These are phyloP conservation scores for Trebouxia sp. DNA, from an alignment of 139 green algal species.

Conservation along the genomic window DNA sequence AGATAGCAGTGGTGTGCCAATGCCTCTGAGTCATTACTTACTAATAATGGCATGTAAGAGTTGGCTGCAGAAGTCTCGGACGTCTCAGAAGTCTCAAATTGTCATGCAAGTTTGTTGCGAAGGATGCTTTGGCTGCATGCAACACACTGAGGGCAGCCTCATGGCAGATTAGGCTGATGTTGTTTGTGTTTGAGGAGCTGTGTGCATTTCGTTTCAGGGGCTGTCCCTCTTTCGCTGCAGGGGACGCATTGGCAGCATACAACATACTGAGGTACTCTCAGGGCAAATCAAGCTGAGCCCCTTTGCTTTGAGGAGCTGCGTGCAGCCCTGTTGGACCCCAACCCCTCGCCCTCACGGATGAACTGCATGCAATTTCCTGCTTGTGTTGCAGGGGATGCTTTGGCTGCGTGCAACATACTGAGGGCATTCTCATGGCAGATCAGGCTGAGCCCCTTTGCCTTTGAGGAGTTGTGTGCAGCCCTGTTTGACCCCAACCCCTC, in stretches of 20 bases:
- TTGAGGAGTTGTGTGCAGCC: constrained; percentile 51
- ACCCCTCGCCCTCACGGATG: constrained; percentile 44
- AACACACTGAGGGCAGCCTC: constrained; percentile 70
- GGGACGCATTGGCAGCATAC: no score
- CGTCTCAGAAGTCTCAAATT: no score
- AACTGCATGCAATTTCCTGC: neutral
- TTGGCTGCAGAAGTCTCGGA: no score
- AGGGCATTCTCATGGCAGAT: constrained; percentile 82
- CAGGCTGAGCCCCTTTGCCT: constrained; percentile 70
- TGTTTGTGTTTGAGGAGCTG: no score
- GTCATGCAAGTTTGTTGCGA: no score
- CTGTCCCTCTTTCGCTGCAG: no score
- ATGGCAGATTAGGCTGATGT: constrained; percentile 84
- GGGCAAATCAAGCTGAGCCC: constrained; percentile 74
- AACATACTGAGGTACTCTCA: no score
- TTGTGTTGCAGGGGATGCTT: constrained; percentile 51
- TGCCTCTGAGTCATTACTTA: no score
- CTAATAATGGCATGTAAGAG: no score
- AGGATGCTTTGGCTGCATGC: constrained; percentile 62
- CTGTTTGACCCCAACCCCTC: constrained; percentile 43
- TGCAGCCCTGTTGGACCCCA: constrained; percentile 40
- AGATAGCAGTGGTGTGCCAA: no score
- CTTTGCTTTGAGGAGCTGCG: constrained; percentile 61
- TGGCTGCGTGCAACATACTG: constrained; percentile 65
- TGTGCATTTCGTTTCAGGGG: no score